These are phyloP conservation scores for Fusarium longipes DNA, from an alignment of 2,329 filamentous ascomycete species.

Conservation along the genomic window DNA sequence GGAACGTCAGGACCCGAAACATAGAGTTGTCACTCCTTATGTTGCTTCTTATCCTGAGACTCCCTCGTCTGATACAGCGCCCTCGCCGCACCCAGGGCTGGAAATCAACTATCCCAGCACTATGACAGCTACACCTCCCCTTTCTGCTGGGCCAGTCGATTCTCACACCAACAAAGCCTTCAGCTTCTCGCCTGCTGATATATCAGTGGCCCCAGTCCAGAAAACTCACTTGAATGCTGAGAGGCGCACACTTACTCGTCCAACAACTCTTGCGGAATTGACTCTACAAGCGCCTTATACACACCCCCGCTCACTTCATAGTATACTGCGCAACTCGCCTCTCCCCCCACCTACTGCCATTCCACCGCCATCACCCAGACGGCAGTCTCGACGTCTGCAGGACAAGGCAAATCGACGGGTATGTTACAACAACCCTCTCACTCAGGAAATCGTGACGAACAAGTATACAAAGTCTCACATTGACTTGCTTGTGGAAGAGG, in stretches of 20 bases:
- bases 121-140: slow-evolving; percentile 69
- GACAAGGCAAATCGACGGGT: slow-evolving; percentile 67
- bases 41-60: slow-evolving; percentile 63
- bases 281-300: slow-evolving; percentile 63
- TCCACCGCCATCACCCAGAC: slow-evolving; percentile 64
- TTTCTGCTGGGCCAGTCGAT: slow-evolving; percentile 66
- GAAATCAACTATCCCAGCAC: slow-evolving; percentile 64
- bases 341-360: slow-evolving; percentile 64
- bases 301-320: slow-evolving; percentile 68
- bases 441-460: slow-evolving; percentile 72
- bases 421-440: slow-evolving; percentile 71
- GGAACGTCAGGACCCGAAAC: slow-evolving; percentile 49
- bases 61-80: slow-evolving; percentile 62
- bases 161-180: slow-evolving; percentile 57
- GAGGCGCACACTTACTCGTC: slow-evolving; percentile 26
- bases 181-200: slow-evolving; percentile 57
- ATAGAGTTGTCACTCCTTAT: slow-evolving; percentile 57
- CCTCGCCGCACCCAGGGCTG: slow-evolving; percentile 58
- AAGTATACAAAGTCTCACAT: slow-evolving; percentile 72
- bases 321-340: slow-evolving; percentile 74
- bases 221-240: slow-evolving; percentile 26
- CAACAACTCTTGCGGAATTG: slow-evolving; percentile 28
- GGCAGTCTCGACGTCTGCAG: slow-evolving; percentile 65
- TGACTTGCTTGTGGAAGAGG: slow-evolving; percentile 69
- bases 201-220: slow-evolving; percentile 27